Evolutionary conservation across 345 rosid species (phyloP).

Genomic region (Salix brachista): DNA sequence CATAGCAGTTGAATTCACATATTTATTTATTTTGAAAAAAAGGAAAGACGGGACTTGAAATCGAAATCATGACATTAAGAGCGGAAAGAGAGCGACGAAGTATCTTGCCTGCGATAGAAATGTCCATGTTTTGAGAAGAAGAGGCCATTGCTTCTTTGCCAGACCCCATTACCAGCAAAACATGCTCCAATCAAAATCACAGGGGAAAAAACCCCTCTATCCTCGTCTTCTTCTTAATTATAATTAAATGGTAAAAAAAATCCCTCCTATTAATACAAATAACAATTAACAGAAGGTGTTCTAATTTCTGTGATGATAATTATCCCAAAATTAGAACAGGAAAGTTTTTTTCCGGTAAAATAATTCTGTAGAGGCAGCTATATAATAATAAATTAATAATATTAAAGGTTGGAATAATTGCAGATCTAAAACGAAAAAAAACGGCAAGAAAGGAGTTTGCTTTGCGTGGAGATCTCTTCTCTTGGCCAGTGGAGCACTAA

Average conservation of each 20-base stretch:
- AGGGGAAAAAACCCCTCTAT: background rate
- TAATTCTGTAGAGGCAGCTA: background rate
- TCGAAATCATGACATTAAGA: background rate
- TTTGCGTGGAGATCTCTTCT: conserved; percentile 14
- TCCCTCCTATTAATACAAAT: background rate
- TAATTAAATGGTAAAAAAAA: background rate
- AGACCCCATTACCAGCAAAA: conserved; percentile 18
- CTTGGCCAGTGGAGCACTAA: conserved; percentile 1
- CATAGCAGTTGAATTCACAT: background rate
- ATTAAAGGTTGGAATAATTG: background rate
- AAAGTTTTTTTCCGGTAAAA: too few species aligned
- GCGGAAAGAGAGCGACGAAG: background rate
- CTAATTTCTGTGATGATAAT: background rate
- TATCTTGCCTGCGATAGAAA: conserved; percentile 14
- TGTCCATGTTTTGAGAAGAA: conserved; percentile 12
- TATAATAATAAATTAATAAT: background rate
- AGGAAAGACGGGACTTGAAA: background rate
- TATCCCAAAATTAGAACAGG: background rate
- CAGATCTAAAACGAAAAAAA: background rate
- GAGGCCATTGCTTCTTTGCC: conserved; percentile 14
- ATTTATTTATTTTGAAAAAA: background rate
- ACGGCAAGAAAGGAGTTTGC: background rate
- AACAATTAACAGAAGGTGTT: background rate
- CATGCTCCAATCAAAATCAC: background rate
- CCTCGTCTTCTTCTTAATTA: background rate